Percentiles rank a stretch among this genome's conserved stretches.
Evolutionary conservation across 805 yeast genomes (phyloP).

Genomic region (Saccharomycopsis capsularis): DNA sequence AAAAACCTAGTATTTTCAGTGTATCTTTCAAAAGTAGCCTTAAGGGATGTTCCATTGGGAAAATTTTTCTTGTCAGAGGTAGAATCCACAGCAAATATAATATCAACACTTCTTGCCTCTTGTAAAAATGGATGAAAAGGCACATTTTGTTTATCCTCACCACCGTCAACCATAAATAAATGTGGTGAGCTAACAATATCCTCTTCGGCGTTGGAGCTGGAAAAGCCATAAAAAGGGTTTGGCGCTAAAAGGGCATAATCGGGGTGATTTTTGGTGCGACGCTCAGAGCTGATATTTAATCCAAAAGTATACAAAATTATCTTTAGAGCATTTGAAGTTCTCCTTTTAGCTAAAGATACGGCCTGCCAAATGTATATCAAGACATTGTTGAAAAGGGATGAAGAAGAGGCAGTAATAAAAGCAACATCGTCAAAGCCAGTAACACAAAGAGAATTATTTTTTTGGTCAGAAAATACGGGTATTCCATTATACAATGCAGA

Average conservation of each 20-base stretch:
- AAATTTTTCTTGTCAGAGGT: constrained; percentile 46
- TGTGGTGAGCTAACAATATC: constrained; percentile 28
- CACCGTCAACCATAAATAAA: constrained; percentile 64
- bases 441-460: constrained; percentile 35
- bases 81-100: constrained; percentile 55
- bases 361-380: constrained; percentile 42
- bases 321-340: constrained; percentile 31
- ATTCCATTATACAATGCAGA: constrained; percentile 39
- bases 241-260: constrained; percentile 48
- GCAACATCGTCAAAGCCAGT: constrained; percentile 53
- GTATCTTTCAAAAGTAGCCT: constrained; percentile 32
- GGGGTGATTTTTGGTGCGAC: constrained; percentile 33
- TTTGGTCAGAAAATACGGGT: constrained; percentile 21
- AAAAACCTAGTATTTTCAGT: not conserved
- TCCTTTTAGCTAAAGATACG: constrained; percentile 28
- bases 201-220: constrained; percentile 24
- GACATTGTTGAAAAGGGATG: constrained; percentile 53
- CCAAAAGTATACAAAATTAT: constrained; percentile 40
- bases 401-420: constrained; percentile 56
- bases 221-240: constrained; percentile 46
- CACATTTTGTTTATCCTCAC: constrained; percentile 68
- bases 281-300: constrained; percentile 31
- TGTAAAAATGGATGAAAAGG: constrained; percentile 63
- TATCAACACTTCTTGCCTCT: constrained; percentile 53
- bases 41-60: constrained; percentile 54